Percentiles rank a stretch among this genome's conserved stretches.
Evolutionary conservation across 495 filamentous ascomycete species (phyloP).

Genomic region (Patellaria atrata): DNA sequence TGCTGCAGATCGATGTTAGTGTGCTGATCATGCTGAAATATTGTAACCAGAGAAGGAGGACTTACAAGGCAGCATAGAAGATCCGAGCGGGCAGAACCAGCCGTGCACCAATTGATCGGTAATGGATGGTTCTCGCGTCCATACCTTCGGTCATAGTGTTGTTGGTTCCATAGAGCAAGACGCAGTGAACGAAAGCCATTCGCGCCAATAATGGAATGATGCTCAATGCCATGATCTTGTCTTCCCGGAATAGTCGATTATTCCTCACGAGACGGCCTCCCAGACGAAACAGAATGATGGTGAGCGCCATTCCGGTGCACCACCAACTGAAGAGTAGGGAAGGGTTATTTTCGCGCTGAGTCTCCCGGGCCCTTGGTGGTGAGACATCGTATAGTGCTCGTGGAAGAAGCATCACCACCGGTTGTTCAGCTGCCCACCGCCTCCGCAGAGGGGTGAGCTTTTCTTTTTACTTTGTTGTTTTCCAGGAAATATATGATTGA

Average conservation of each 20-base stretch:
- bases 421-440: constrained; percentile 11
- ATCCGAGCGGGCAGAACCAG: constrained; percentile 51
- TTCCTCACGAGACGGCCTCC: constrained; percentile 66
- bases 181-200: constrained; percentile 75
- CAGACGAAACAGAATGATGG: constrained; percentile 65
- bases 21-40: background rate
- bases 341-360: constrained; percentile 15
- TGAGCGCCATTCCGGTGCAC: constrained; percentile 70
- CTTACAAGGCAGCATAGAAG: constrained; percentile 53
- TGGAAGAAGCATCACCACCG: constrained; percentile 10
- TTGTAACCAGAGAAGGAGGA: constrained; percentile 12
- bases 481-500: background rate
- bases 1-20: constrained; percentile 32
- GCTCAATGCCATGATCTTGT: constrained; percentile 68
- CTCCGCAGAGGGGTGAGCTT: constrained; percentile 22
- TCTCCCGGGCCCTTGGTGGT: constrained; percentile 15
- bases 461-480: constrained; percentile 10
- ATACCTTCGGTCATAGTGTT: constrained; percentile 44
- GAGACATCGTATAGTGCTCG: constrained; percentile 11
- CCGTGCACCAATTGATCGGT: constrained; percentile 44
- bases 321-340: constrained; percentile 78
- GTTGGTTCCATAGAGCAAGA: constrained; percentile 79
- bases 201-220: constrained; percentile 66
- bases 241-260: constrained; percentile 70
- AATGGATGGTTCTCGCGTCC: constrained; percentile 27